Percentiles rank a stretch among this genome's conserved stretches.
Conservation (phyloP, 441 rosid genomes). For the Eutrema salsugineum region DNA sequence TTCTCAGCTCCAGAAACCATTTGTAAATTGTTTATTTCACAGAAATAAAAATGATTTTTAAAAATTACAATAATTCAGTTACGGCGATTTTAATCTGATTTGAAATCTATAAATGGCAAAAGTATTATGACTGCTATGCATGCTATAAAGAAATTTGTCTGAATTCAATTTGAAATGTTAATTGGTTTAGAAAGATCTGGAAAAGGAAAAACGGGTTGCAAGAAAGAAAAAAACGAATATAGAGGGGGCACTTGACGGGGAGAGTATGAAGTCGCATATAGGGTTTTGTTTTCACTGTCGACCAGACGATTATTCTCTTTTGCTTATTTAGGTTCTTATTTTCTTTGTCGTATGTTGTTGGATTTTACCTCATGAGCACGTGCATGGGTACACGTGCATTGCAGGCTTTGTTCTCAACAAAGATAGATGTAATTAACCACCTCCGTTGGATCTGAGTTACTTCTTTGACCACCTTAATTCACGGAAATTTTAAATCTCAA, state of each 20-base stretch:
- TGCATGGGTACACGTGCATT: constrained; percentile 55
- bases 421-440: constrained; percentile 7
- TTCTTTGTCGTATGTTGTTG: constrained; percentile 32
- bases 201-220: constrained; percentile 4
- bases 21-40: not conserved
- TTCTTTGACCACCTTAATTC: constrained; percentile 28
- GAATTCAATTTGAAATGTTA: not conserved
- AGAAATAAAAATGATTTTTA: not conserved
- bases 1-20: not conserved
- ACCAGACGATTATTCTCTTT: constrained; percentile 34
- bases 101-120: not conserved
- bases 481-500: constrained; percentile 8
- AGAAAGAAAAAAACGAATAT: constrained; percentile 8
- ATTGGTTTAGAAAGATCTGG: not conserved
- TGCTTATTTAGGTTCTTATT: constrained; percentile 25
- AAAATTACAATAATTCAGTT: not conserved
- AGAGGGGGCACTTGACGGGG: constrained; percentile 1
- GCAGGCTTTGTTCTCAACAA: constrained; percentile 39
- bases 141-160: not conserved
- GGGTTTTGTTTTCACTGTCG: constrained; percentile 12
- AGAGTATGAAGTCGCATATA: constrained; percentile 12
- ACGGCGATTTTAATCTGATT: not conserved
- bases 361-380: constrained; percentile 32
- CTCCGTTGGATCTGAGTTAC: constrained; percentile 25
- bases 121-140: not conserved